Evolutionary conservation across 2,329 filamentous ascomycete genomes (phyloP).

Genomic region (Diaporthe nobilis): DNA sequence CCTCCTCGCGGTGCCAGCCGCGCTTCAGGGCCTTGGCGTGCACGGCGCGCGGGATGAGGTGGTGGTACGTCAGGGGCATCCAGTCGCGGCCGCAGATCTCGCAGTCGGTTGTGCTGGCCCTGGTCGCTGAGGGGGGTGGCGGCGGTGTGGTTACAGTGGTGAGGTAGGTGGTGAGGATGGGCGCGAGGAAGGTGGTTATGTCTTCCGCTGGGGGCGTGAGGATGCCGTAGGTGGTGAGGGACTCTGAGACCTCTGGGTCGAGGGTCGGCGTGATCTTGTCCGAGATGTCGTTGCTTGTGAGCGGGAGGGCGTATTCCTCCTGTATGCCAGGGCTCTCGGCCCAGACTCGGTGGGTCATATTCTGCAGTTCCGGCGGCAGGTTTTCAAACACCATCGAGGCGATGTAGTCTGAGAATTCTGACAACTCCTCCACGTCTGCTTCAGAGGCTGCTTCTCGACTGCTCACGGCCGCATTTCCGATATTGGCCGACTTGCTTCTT

Average conservation of each 20-base stretch:
- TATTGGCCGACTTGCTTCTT: slow-evolving; percentile 47
- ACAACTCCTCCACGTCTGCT: slow-evolving; percentile 74
- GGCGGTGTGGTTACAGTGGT: slow-evolving; percentile 70
- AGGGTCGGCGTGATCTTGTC: slow-evolving; percentile 64
- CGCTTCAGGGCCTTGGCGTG: slow-evolving; percentile 83
- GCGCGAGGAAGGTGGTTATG: slow-evolving; percentile 71
- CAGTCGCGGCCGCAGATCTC: slow-evolving; percentile 84
- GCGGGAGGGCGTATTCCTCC: slow-evolving; percentile 69
- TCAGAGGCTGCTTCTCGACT: neutral
- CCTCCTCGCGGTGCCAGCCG: slow-evolving; percentile 83
- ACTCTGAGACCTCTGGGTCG: slow-evolving; percentile 74
- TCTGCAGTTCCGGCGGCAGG: slow-evolving; percentile 73
- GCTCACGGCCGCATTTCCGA: neutral
- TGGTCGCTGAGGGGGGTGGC: slow-evolving; percentile 72
- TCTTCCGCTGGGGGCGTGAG: slow-evolving; percentile 59
- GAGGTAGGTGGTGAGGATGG: slow-evolving; percentile 76
- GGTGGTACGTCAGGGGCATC: slow-evolving; percentile 86
- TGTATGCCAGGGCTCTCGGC: slow-evolving; percentile 64
- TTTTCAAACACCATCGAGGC: slow-evolving; percentile 76
- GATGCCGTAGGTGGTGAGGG: slow-evolving; percentile 76
- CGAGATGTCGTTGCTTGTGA: slow-evolving; percentile 66
- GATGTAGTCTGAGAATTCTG: slow-evolving; percentile 87
- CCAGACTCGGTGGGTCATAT: slow-evolving; percentile 72
- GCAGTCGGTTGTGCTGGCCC: slow-evolving; percentile 68
- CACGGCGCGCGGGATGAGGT: slow-evolving; percentile 84